A percentile compares a stretch with the other conserved stretches of the same genome.
Evolutionary conservation across 2,329 filamentous ascomycete species (phyloP).

Genomic region (Botrytis tulipae): DNA sequence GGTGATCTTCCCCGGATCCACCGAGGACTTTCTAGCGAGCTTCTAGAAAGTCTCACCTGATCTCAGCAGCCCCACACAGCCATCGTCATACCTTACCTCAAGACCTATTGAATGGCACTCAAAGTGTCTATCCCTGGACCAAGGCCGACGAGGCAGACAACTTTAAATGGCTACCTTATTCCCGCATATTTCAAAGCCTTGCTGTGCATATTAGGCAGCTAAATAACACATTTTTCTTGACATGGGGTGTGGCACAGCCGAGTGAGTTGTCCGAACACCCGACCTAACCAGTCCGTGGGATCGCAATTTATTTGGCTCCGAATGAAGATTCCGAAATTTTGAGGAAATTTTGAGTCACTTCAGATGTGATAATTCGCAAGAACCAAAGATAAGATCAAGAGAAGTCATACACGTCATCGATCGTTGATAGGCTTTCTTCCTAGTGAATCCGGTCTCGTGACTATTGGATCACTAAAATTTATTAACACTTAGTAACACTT

Average conservation of each 20-base stretch:
- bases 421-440: neutral
- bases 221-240: neutral
- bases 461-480: neutral
- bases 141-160: conserved; percentile 1
- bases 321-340: neutral
- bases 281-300: neutral
- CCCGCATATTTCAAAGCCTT: neutral
- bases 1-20: neutral
- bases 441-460: neutral
- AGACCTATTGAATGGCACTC: neutral
- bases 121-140: neutral
- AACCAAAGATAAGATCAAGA: neutral
- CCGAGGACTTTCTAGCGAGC: conserved; percentile 16
- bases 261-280: neutral
- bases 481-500: neutral
- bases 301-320: neutral
- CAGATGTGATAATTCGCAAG: neutral
- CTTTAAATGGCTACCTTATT: neutral
- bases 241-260: neutral
- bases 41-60: conserved; percentile 20
- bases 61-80: neutral
- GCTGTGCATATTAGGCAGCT: neutral
- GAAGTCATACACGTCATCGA: neutral
- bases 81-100: neutral
- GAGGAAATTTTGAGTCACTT: neutral